Conservation (phyloP, 1,284 basidiomycete genomes). For the Cryptococcus amylolentus region DNA sequence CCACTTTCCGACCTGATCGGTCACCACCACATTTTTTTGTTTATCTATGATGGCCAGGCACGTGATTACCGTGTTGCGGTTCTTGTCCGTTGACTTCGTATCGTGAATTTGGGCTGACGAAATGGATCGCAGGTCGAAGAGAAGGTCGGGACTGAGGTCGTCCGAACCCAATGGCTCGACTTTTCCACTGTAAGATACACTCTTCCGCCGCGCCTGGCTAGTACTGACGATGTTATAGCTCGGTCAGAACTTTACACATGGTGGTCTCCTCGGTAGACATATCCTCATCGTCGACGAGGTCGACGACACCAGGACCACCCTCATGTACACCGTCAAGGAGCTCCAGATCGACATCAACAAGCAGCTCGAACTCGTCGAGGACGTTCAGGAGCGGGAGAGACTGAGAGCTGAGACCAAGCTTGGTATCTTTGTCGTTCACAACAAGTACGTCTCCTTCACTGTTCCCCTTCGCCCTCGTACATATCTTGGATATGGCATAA, state of each 20-base stretch:
- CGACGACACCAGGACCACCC: conserved; percentile 86
- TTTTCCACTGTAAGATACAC: conserved; percentile 59
- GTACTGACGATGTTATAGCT: conserved; percentile 24
- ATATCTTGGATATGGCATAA: neutral
- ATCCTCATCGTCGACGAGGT: conserved; percentile 89
- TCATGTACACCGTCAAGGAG: conserved; percentile 84
- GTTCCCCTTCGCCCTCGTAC: neutral
- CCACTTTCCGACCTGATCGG: neutral
- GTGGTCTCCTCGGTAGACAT: conserved; percentile 66
- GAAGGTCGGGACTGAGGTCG: conserved; percentile 75
- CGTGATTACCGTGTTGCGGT: too few relatives aligned
- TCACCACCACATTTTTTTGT: neutral
- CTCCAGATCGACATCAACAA: conserved; percentile 78
- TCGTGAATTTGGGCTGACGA: neutral
- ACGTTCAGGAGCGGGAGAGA: conserved; percentile 65
- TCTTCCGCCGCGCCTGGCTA: neutral
- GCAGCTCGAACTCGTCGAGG: conserved; percentile 61
- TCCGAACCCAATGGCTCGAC: conserved; percentile 81
- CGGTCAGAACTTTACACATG: conserved; percentile 42
- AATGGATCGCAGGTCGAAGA: conserved; percentile 56
- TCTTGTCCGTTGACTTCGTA: neutral
- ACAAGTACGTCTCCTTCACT: conserved; percentile 57
- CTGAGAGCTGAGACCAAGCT: conserved; percentile 67
- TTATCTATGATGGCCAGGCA: too few relatives aligned
- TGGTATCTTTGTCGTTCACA: conserved; percentile 90